These are phyloP conservation scores for Fragilaria crotonensis DNA, from an alignment of 108 stramenopile species.

Conservation along the genomic window DNA sequence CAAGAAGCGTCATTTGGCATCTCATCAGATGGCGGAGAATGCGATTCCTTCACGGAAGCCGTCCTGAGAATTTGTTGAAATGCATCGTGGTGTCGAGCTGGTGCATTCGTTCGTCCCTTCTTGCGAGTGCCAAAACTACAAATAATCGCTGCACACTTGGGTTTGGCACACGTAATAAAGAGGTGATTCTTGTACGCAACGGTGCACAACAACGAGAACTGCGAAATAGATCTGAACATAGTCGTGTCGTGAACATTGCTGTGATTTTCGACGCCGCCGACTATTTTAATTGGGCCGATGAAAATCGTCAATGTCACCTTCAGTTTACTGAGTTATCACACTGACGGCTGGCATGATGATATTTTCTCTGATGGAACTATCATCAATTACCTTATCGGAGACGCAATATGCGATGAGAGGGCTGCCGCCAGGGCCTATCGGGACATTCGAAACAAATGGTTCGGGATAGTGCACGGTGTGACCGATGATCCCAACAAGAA, in stretches of 20 bases:
- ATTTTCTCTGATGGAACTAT: background rate
- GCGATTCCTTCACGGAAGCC: too few relatives aligned
- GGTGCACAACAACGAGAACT: too few relatives aligned
- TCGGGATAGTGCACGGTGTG: slow-evolving; percentile 1
- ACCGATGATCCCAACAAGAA: slow-evolving; percentile 6
- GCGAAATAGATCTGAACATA: background rate
- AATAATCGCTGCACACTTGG: too few relatives aligned
- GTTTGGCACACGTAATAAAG: too few relatives aligned
- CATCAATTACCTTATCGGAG: background rate
- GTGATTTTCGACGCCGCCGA: slow-evolving; percentile 8
- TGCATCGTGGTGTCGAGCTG: too few relatives aligned
- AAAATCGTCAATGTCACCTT: slow-evolving; percentile 8
- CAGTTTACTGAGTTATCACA: slow-evolving; percentile 3
- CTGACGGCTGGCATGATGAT: slow-evolving; percentile 7
- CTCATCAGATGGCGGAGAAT: too few relatives aligned
- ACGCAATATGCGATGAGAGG: slow-evolving; percentile 8
- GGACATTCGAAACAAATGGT: background rate
- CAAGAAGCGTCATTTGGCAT: too few relatives aligned
- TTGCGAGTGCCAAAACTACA: too few relatives aligned
- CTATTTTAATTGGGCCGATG: slow-evolving; percentile 7
- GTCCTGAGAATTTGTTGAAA: too few relatives aligned
- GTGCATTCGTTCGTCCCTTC: too few relatives aligned
- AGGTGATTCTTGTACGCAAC: too few relatives aligned
- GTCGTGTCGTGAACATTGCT: slow-evolving; percentile 4
- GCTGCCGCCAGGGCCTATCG: slow-evolving; percentile 9